Conservation (phyloP, 805 yeast genomes). For the Candida incommunis region DNA sequence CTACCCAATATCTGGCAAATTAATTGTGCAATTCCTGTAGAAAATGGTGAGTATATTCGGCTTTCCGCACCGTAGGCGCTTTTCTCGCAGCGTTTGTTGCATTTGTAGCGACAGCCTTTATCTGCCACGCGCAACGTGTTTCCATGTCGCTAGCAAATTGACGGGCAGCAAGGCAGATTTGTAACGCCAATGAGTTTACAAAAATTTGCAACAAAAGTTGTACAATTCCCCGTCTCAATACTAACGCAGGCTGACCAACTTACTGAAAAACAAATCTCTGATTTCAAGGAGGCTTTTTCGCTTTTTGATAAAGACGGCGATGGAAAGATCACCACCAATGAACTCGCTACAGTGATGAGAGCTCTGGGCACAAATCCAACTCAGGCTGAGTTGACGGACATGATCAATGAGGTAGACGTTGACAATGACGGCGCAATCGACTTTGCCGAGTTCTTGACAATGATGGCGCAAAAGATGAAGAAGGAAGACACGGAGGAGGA, state of each 20-base stretch:
- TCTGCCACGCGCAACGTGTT: too few relatives aligned
- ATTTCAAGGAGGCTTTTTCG: conserved; percentile 95
- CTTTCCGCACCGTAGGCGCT: too few relatives aligned
- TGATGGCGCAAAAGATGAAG: conserved; percentile 88
- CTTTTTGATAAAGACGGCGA: conserved; percentile 93
- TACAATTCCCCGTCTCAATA: too few relatives aligned
- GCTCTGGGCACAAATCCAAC: conserved; percentile 97
- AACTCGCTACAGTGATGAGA: conserved; percentile 96
- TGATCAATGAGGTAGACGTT: conserved; percentile 93
- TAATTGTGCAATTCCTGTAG: too few relatives aligned
- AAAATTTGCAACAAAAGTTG: too few relatives aligned
- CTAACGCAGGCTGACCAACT: conserved; percentile 53
- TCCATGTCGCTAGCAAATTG: too few relatives aligned
- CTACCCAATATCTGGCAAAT: too few relatives aligned
- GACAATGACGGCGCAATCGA: conserved; percentile 87
- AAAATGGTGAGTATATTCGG: too few relatives aligned
- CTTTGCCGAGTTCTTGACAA: conserved; percentile 67
- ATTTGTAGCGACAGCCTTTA: too few relatives aligned
- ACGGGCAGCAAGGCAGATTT: too few relatives aligned
- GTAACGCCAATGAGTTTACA: too few relatives aligned
- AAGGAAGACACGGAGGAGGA: conserved; percentile 97
- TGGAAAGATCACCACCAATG: conserved; percentile 88
- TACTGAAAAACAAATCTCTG: conserved; percentile 92
- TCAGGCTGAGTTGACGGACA: conserved; percentile 88
- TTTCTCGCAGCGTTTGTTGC: too few relatives aligned